phyloP scores from a whole-genome alignment of 176 grass and related monocot species.

The Oryza punctata region DNA sequence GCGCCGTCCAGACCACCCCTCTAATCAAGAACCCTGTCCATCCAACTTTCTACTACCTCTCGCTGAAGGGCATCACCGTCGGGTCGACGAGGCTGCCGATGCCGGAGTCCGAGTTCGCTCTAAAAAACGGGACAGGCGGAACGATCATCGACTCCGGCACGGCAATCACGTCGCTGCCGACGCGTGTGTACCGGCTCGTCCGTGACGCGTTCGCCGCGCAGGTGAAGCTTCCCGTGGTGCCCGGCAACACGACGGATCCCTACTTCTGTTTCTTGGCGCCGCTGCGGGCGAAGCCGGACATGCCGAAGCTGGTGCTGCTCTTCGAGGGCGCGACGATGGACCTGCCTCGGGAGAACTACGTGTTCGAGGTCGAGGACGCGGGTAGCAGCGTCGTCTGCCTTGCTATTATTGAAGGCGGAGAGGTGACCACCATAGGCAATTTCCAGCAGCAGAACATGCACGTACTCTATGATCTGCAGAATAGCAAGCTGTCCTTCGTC shows the following conservation, averaged over 20 bases:
- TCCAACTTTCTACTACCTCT: slow-evolving; percentile 30
- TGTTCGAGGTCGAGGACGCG: slow-evolving; percentile 20
- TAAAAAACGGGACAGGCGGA: slow-evolving; percentile 38
- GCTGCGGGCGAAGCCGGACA: background rate
- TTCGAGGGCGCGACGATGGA: slow-evolving; percentile 61
- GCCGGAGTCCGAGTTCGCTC: slow-evolving; percentile 29
- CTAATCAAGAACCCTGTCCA: background rate
- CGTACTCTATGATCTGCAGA: slow-evolving; percentile 58
- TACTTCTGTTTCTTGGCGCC: slow-evolving; percentile 49
- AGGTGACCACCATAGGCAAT: slow-evolving; percentile 58
- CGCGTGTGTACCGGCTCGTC: slow-evolving; percentile 31
- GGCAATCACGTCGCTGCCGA: slow-evolving; percentile 27
- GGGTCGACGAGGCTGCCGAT: slow-evolving; percentile 42
- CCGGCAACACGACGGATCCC: slow-evolving; percentile 14
- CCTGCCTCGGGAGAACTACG: slow-evolving; percentile 54
- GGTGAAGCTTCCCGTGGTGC: slow-evolving; percentile 33
- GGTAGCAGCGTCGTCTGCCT: background rate
- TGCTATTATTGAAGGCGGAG: background rate
- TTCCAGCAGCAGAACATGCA: slow-evolving; percentile 72
- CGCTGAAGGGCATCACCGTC: slow-evolving; percentile 51
- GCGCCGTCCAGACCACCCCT: background rate
- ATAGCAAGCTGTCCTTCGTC: slow-evolving; percentile 44
- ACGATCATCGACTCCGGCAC: slow-evolving; percentile 62
- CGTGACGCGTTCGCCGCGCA: slow-evolving; percentile 37
- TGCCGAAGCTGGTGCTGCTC: slow-evolving; percentile 54